Conservation (phyloP, 225 moss, liverwort and hornwort genomes). For the Physcomitrellopsis africana region DNA sequence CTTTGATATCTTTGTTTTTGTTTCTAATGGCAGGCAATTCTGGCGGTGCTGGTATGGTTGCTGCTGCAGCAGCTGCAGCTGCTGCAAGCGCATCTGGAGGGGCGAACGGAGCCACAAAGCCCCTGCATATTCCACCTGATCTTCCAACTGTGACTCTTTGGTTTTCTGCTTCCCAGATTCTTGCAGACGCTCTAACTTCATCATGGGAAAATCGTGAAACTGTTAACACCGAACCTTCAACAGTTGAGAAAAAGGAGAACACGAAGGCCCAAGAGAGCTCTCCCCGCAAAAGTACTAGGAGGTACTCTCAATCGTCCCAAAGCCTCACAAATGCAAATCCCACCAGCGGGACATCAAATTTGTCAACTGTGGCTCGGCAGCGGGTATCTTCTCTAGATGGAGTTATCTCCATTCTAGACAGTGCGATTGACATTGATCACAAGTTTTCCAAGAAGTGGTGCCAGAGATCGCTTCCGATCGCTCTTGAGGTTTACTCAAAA, state of each 20-base stretch:
- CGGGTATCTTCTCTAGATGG: slow-evolving; percentile 59
- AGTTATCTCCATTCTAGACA: slow-evolving; percentile 68
- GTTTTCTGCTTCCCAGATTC: slow-evolving; percentile 88
- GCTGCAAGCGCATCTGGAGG: slow-evolving; percentile 84
- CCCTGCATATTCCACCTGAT: slow-evolving; percentile 86
- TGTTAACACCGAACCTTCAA: slow-evolving; percentile 35
- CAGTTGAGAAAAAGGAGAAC: slow-evolving; percentile 37
- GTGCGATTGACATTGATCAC: slow-evolving; percentile 71
- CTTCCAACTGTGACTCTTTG: slow-evolving; percentile 83
- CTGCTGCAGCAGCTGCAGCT: slow-evolving; percentile 98
- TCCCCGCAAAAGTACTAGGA: slow-evolving; percentile 53
- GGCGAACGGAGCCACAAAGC: slow-evolving; percentile 75
- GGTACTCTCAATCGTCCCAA: slow-evolving; percentile 52
- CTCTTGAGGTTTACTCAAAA: slow-evolving; percentile 75
- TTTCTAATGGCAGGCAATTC: slow-evolving; percentile 63
- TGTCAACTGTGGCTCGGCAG: slow-evolving; percentile 35
- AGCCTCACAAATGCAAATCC: slow-evolving; percentile 33
- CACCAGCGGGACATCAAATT: slow-evolving; percentile 38
- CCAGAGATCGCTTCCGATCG: slow-evolving; percentile 70
- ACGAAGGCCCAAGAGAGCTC: slow-evolving; percentile 55
- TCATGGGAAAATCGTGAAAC: slow-evolving; percentile 58
- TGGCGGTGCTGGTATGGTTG: slow-evolving; percentile 98
- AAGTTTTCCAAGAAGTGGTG: slow-evolving; percentile 92
- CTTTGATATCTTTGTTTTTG: slow-evolving; percentile 22
- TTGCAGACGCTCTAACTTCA: slow-evolving; percentile 75